A percentile compares a stretch with the other conserved stretches of the same genome.
These are phyloP conservation scores for Rhodotorula paludigena DNA, from an alignment of 768 basidiomycete species.

Conservation along the genomic window DNA sequence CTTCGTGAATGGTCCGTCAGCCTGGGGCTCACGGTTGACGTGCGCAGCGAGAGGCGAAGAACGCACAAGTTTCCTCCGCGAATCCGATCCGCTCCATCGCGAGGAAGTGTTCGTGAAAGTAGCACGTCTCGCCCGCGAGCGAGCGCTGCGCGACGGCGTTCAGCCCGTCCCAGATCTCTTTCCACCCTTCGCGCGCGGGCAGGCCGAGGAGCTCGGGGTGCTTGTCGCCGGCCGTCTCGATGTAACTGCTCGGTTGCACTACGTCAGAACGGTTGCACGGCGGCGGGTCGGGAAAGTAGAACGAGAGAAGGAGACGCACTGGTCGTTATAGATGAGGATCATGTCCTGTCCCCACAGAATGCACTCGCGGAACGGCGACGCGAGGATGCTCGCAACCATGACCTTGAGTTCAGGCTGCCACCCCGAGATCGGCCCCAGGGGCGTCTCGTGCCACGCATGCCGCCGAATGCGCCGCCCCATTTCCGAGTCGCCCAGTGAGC, in stretches of 20 bases:
- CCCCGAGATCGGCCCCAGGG: constrained; percentile 12
- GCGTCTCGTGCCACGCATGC: constrained; percentile 15
- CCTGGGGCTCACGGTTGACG: too few species aligned
- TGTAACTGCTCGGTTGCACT: constrained; percentile 4
- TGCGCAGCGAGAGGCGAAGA: not conserved
- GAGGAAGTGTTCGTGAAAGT: constrained; percentile 22
- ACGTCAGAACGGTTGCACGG: not conserved
- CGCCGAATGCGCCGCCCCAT: constrained; percentile 20
- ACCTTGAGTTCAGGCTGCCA: constrained; percentile 28
- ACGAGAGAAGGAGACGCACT: not conserved
- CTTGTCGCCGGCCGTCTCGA: constrained; percentile 27
- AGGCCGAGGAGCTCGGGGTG: constrained; percentile 29
- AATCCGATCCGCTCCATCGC: constrained; percentile 30
- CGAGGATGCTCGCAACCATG: constrained; percentile 26
- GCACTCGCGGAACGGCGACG: constrained; percentile 27
- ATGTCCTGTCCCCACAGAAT: constrained; percentile 17
- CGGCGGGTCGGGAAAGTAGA: not conserved
- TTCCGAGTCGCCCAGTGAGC: constrained; percentile 3
- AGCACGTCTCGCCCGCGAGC: constrained; percentile 19
- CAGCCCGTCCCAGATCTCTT: constrained; percentile 36
- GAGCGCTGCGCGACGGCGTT: constrained; percentile 17
- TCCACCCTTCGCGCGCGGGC: constrained; percentile 21
- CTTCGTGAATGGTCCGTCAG: too few species aligned
- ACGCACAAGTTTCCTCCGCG: constrained; percentile 31
- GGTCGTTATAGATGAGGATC: constrained; percentile 33